Evolutionary conservation across 148 eudicot species (phyloP), one percentile per base, ranked within the genome.

Genomic region (Camellia lanceoleosa): DNA sequence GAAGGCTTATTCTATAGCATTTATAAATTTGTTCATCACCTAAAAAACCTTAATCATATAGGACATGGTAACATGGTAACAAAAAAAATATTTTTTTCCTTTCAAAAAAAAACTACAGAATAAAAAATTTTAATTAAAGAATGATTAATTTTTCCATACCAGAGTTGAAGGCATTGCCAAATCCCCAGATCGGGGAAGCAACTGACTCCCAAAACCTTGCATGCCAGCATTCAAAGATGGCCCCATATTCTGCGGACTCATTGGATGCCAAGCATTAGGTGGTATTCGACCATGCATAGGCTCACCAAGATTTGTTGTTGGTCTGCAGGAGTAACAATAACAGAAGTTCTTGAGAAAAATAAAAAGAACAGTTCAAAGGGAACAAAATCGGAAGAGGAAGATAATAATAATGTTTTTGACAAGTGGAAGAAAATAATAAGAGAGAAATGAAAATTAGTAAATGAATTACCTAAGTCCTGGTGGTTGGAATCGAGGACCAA

Each of bases 181-280:
- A 76, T 87, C 90, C 74, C 87, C 90, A 59, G 89, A 79, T 77
- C 89, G 85, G 63, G 89, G 87, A 81, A 84, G 87, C 74, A 87
- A 73, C 78, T 89, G 92, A 83, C 80, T 87, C 30, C 86, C 88
- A 83, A 80, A 88, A 63, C 89, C 91, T 76, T 84, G 95, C 75
- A 79, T 52, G 78, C 89, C 86, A 71, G 74, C 76, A 84, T 81
- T 85, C n/a, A 89, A 71, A 76, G 89, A 81, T 61, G 91, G 88
- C n/a, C 80, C 88, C 65, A 75, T 74, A 82, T 82, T 87, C 70
- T 87, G 90, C 0, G 91, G 91, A 82, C 90, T 91, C 82, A 83
- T 85, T 13, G 89, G 86, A 82, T 86, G 84, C 98, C 97, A 95
- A 55, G 92, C 83, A 87, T 85, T 86, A 19, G 89, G 79, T 77